Conservation (phyloP, 1,284 basidiomycete genomes). For the Puccinia coronata region DNA sequence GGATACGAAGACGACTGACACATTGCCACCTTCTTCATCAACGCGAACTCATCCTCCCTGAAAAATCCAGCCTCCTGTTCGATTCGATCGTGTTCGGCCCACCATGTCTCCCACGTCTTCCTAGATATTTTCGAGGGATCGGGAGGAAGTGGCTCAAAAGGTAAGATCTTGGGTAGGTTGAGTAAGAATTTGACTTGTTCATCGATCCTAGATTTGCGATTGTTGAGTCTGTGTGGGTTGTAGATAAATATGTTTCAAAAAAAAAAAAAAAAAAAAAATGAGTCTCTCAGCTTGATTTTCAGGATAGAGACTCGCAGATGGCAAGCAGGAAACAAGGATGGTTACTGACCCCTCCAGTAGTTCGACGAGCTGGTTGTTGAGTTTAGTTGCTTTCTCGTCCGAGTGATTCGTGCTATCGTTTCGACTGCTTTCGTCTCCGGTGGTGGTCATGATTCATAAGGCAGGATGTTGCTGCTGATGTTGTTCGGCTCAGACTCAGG, state of each 20-base stretch:
- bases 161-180: constrained; percentile 41
- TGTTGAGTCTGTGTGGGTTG: constrained; percentile 25
- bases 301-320: background rate
- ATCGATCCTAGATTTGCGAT: constrained; percentile 43
- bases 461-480: background rate
- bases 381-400: constrained; percentile 18
- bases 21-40: constrained; percentile 50
- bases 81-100: constrained; percentile 45
- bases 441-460: constrained; percentile 22
- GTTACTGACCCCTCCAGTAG: constrained; percentile 37
- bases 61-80: constrained; percentile 45
- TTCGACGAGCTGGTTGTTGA: constrained; percentile 36
- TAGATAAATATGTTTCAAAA: background rate
- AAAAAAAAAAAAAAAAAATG: background rate
- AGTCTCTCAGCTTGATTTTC: background rate
- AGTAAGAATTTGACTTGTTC: constrained; percentile 38
- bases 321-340: background rate
- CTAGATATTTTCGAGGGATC: constrained; percentile 13
- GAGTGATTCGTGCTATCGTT: background rate
- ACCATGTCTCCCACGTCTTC: constrained; percentile 44
- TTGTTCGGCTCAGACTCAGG: background rate
- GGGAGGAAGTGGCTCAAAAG: constrained; percentile 46
- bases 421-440: background rate
- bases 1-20: constrained; percentile 26
- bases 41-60: constrained; percentile 46